Percentiles rank a stretch among this genome's conserved stretches.
Evolutionary conservation across 1,284 basidiomycete species (phyloP).

Genomic region (Hortiboletus rubellus): DNA sequence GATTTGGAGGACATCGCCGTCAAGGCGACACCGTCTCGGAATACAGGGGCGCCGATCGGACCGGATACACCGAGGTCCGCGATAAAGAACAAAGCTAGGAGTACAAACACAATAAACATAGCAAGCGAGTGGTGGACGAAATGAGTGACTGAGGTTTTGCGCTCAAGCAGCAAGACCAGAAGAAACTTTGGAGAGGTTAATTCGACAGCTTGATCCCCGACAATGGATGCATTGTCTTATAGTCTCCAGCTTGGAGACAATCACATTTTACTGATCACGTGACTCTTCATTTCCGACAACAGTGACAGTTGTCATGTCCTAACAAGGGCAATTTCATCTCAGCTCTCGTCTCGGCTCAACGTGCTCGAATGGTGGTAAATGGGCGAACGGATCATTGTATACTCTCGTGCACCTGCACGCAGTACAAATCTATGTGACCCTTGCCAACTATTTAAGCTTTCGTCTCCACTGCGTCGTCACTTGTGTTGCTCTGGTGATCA

Average conservation of each 20-base stretch:
- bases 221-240: constrained; percentile 3
- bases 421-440: constrained; percentile 5
- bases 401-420: neutral
- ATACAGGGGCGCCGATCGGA: constrained; percentile 18
- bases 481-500: constrained; percentile 1
- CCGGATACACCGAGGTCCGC: constrained; percentile 7
- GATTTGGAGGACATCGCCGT: neutral
- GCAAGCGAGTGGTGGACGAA: constrained; percentile 15
- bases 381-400: constrained; percentile 2
- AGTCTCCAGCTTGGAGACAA: constrained; percentile 9
- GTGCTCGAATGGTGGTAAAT: neutral
- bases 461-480: neutral
- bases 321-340: neutral
- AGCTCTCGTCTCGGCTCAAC: neutral
- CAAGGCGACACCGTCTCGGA: neutral
- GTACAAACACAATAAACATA: constrained; percentile 17
- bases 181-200: neutral
- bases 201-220: neutral
- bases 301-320: no score
- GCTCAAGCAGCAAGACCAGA: constrained; percentile 14
- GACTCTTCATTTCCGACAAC: neutral
- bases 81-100: constrained; percentile 15
- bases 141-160: constrained; percentile 18
- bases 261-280: neutral
- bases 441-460: constrained; percentile 4